Evolutionary conservation across 2,329 filamentous ascomycete species (phyloP).

Genomic region (Orbilia brochopaga): DNA sequence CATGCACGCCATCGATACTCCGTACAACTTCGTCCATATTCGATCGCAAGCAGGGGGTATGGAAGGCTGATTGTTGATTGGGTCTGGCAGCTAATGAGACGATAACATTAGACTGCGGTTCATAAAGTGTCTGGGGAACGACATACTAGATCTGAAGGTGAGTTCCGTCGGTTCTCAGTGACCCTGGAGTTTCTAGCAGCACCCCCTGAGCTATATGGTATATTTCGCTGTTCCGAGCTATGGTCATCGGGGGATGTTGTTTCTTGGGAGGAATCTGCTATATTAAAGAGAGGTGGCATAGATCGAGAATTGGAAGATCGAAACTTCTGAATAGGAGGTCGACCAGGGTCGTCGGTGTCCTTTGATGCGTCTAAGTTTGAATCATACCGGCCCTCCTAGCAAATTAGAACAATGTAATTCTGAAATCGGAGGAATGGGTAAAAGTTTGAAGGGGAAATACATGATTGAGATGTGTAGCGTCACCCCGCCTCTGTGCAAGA

Average conservation of each 20-base stretch:
- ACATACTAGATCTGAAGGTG: slow-evolving; percentile 66
- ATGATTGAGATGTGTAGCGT: slow-evolving; percentile 50
- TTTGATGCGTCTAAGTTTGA: slow-evolving; percentile 32
- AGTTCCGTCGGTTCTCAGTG: slow-evolving; percentile 65
- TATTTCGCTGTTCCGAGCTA: slow-evolving; percentile 8
- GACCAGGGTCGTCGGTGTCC: slow-evolving; percentile 26
- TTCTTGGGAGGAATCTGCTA: slow-evolving; percentile 2
- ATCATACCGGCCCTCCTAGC: slow-evolving; percentile 16
- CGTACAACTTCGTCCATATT: slow-evolving; percentile 89
- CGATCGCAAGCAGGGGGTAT: slow-evolving; percentile 82
- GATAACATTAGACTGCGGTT: slow-evolving; percentile 13
- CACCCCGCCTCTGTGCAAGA: slow-evolving; percentile 55
- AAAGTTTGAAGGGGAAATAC: slow-evolving; percentile 51
- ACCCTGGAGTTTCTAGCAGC: slow-evolving; percentile 76
- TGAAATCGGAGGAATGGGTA: neutral
- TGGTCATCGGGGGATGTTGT: slow-evolving; percentile 67
- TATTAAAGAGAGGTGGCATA: slow-evolving; percentile 1
- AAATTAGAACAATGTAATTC: slow-evolving; percentile 10
- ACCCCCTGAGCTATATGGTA: slow-evolving; percentile 59
- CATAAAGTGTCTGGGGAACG: neutral
- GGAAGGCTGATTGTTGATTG: slow-evolving; percentile 55
- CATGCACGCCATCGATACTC: slow-evolving; percentile 81
- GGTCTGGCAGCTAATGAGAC: slow-evolving; percentile 54
- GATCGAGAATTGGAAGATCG: slow-evolving; percentile 17
- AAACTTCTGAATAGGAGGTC: slow-evolving; percentile 40